A percentile compares a stretch with the other conserved stretches of the same genome.
Conservation (phyloP, 2,329 filamentous ascomycete species). For the Fusarium sulawesiense region DNA sequence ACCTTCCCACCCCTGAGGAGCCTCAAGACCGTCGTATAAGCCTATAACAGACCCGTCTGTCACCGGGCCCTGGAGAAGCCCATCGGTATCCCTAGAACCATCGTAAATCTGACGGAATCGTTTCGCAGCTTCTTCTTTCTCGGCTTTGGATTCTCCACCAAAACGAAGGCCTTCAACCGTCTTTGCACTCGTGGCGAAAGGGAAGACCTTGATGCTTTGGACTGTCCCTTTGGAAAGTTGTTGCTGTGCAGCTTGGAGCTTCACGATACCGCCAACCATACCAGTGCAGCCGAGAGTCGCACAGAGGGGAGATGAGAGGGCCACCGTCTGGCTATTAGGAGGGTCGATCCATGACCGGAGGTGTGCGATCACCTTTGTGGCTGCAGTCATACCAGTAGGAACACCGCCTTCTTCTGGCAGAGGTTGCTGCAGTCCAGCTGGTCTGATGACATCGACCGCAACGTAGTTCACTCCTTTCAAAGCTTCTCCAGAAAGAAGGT, state of each 20-base stretch:
- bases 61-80: constrained; percentile 83
- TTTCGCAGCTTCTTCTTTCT: constrained; percentile 80
- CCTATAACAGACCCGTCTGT: constrained; percentile 88
- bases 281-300: constrained; percentile 76
- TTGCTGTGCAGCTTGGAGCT: constrained; percentile 83
- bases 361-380: constrained; percentile 77
- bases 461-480: constrained; percentile 83
- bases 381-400: constrained; percentile 56
- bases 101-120: constrained; percentile 79
- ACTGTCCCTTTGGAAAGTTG: constrained; percentile 75
- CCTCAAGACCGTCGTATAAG: constrained; percentile 64
- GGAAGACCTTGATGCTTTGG: constrained; percentile 78
- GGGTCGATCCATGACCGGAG: constrained; percentile 86
- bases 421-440: constrained; percentile 79
- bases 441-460: constrained; percentile 85
- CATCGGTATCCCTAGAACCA: constrained; percentile 62
- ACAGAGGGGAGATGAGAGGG: constrained; percentile 82
- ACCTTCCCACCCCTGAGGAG: constrained; percentile 78
- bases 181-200: constrained; percentile 73
- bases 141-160: constrained; percentile 85
- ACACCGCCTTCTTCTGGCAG: constrained; percentile 74
- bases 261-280: constrained; percentile 86
- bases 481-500: constrained; percentile 76
- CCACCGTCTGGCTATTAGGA: constrained; percentile 82
- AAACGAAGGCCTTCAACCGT: constrained; percentile 79